A percentile compares a stretch with the other conserved stretches of the same genome.
Conservation (phyloP, 768 basidiomycete genomes). For the Tricholoma flavovirens region DNA sequence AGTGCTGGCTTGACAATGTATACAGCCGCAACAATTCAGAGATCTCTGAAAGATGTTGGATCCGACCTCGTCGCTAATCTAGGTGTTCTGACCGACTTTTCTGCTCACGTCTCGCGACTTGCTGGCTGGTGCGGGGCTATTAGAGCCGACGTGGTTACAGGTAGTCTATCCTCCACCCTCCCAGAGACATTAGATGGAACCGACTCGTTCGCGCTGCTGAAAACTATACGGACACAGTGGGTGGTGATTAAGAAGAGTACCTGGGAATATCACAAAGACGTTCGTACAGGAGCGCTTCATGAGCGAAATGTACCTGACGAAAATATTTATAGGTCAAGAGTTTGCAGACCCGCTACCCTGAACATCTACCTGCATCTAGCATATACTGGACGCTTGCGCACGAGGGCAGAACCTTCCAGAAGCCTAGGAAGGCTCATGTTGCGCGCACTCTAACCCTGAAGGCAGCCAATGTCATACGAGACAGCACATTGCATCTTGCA, state of each 20-base stretch:
- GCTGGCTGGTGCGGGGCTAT: conserved; percentile 29
- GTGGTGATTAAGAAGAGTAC: conserved; percentile 8
- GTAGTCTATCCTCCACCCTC: conserved; percentile 4
- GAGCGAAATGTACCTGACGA: neutral
- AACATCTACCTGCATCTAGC: neutral
- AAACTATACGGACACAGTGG: conserved; percentile 10
- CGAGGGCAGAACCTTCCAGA: neutral
- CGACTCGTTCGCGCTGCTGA: neutral
- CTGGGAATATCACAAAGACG: conserved; percentile 12
- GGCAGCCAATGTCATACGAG: conserved; percentile 9
- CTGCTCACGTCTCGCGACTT: conserved; percentile 20
- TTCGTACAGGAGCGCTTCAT: neutral
- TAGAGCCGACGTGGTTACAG: conserved; percentile 11
- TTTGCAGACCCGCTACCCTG: conserved; percentile 3
- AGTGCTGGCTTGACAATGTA: neutral
- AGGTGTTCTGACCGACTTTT: conserved; percentile 28
- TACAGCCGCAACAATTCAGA: conserved; percentile 26
- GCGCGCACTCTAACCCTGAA: neutral
- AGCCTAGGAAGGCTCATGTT: neutral
- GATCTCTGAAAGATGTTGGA: conserved; percentile 31
- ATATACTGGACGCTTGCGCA: neutral
- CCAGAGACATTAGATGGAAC: conserved; percentile 3
- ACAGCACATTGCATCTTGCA: conserved; percentile 9
- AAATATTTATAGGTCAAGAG: conserved; percentile 8
- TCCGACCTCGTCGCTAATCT: conserved; percentile 34